Evolutionary conservation across 2,329 filamentous ascomycete species (phyloP), one percentile per base, ranked within the genome.

Genomic region (Fonsecaea monophora): DNA sequence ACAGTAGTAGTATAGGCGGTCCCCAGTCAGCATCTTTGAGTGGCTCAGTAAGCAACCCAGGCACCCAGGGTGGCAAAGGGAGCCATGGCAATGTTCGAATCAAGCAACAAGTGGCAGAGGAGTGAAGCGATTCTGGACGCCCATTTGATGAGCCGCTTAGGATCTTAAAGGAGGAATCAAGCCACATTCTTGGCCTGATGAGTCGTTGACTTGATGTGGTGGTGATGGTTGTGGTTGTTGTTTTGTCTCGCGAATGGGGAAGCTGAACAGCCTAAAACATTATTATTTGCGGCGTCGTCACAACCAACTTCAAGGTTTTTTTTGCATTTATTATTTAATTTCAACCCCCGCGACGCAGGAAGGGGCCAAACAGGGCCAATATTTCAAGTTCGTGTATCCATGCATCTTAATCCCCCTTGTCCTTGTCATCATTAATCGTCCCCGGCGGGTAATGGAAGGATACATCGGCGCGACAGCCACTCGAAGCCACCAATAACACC

Each of bases 11-110:
- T 50, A 50, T 25, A 50, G 18, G 21, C 4, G 21, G 9, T 45
- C 25, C 7, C 40, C 12, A 60, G 42, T 60, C 50, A 60, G 57
- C 57, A 60, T 60, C 30, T 13, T 42, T 10, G 34, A 30, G 25
- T 35, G 38, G 57, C 40, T 53, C 57, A 53, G 57, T 60, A 42
- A 60, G 57, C 57, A 60, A 45, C 50, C 6, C 30, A 32, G 30
- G 30, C 25, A 25, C 25, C 45, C 18, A 9, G n/a, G 38, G 34
- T 21, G 30, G 3, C 34, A 42, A 53, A 4, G n/a, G 13, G 15
- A 18, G 13, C 2, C 13, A 13, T 12, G 10, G 13, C 25, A 21
- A 53, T 50, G 57, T 53, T 25, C 57, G 10, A 60, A 60, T 35
- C 13, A n/a, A 60, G 57, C 32, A 60, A 38, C 18, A 60, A 50